Evolutionary conservation across 768 basidiomycete species (phyloP).

Genomic region (Lentinula raphanica): DNA sequence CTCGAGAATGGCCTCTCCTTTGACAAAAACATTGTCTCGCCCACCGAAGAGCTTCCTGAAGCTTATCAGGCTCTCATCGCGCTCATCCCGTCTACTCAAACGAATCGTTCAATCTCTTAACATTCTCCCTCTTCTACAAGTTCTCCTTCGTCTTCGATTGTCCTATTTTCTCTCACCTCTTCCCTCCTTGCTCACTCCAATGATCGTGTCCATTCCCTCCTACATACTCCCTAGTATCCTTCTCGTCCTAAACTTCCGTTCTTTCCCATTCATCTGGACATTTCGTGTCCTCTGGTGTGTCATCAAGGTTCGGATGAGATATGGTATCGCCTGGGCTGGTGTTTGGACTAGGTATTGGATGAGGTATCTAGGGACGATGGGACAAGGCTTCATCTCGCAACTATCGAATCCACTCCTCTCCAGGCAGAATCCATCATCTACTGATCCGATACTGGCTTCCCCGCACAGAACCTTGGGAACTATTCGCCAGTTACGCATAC

Average conservation of each 20-base stretch:
- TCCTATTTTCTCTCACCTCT: neutral
- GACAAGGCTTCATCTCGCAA: neutral
- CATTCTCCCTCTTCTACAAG: neutral
- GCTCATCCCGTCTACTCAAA: neutral
- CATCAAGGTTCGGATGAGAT: neutral
- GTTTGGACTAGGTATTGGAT: neutral
- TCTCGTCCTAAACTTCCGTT: neutral
- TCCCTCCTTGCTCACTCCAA: no score
- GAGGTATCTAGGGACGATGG: neutral
- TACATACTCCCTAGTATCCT: neutral
- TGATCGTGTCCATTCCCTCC: neutral
- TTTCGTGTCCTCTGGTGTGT: neutral
- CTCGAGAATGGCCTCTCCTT: no score
- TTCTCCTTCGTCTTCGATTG: neutral
- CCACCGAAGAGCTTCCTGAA: neutral
- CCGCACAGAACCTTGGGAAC: no score
- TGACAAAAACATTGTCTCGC: neutral
- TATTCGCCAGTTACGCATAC: neutral
- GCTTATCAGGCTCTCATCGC: neutral
- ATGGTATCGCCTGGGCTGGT: neutral
- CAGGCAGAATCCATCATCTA: no score
- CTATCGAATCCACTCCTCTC: no score
- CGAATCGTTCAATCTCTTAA: neutral
- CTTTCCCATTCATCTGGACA: neutral
- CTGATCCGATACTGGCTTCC: no score